Percentiles rank a stretch among this genome's conserved stretches.
phyloP scores from a whole-genome alignment of 495 filamentous ascomycete species.

The Aspergillus bridgeri region DNA sequence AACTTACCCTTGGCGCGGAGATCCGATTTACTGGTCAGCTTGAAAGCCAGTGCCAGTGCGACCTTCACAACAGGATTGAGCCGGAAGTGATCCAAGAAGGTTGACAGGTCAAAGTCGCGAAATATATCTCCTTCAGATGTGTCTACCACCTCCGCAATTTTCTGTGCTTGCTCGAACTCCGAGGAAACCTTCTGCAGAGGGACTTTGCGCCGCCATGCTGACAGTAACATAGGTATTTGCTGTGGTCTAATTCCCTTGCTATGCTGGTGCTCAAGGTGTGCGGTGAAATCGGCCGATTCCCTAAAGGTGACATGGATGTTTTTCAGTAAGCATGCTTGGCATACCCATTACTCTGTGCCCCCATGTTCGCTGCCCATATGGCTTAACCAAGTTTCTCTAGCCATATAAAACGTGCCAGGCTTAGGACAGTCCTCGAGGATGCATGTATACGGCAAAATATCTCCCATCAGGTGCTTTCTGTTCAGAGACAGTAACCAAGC shows the following conservation, averaged over 20 bases:
- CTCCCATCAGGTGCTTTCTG: slow-evolving; percentile 10
- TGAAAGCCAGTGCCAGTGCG: slow-evolving; percentile 82
- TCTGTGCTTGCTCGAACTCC: slow-evolving; percentile 83
- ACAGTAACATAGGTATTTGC: slow-evolving; percentile 6
- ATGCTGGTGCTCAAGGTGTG: slow-evolving; percentile 2
- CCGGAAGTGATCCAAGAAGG: slow-evolving; percentile 91
- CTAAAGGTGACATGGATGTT: neutral
- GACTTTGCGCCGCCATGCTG: slow-evolving; percentile 3
- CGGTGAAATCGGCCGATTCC: neutral
- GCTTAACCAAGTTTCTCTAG: slow-evolving; percentile 1
- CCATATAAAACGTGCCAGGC: neutral
- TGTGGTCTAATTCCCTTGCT: neutral
- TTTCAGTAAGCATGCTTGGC: slow-evolving; percentile 2
- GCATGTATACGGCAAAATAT: slow-evolving; percentile 13
- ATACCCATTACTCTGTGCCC: slow-evolving; percentile 1
- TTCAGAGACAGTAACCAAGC: slow-evolving; percentile 4
- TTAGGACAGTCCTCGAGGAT: slow-evolving; percentile 7
- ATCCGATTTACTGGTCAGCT: slow-evolving; percentile 70
- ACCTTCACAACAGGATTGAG: slow-evolving; percentile 86
- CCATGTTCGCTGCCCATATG: slow-evolving; percentile 11
- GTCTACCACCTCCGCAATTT: slow-evolving; percentile 91
- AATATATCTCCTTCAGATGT: slow-evolving; percentile 86
- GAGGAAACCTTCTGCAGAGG: too few species aligned
- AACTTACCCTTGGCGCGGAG: slow-evolving; percentile 83
- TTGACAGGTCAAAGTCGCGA: slow-evolving; percentile 87